These are phyloP conservation scores for Pinus taeda DNA, from an alignment of 75 land plant species.

Conservation along the genomic window DNA sequence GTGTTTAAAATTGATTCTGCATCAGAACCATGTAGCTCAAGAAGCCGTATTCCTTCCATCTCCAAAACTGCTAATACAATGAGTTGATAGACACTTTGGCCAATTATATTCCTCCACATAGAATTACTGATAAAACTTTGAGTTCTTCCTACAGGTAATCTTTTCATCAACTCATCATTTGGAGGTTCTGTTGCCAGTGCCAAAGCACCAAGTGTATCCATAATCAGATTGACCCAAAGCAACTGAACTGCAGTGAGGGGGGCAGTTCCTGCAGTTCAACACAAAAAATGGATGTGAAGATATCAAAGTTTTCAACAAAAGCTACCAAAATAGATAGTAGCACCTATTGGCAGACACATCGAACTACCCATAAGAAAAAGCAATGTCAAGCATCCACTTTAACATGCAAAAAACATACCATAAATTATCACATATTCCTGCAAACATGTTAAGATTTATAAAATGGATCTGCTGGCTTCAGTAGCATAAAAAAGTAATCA, in stretches of 20 bases:
- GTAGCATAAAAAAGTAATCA: not conserved
- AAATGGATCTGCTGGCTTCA: too few relatives aligned
- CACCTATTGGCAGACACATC: too few relatives aligned
- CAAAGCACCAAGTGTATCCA: conserved; percentile 96
- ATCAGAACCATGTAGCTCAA: conserved; percentile 51
- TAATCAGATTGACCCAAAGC: conserved; percentile 97
- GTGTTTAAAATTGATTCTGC: conserved; percentile 67
- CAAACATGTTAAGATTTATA: too few relatives aligned
- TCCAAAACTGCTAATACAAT: conserved; percentile 70
- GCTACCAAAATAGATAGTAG: too few relatives aligned
- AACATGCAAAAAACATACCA: too few relatives aligned
- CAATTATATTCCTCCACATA: conserved; percentile 97
- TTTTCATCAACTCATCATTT: conserved; percentile 86
- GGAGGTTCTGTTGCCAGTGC: conserved; percentile 98
- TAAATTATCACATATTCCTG: too few relatives aligned
- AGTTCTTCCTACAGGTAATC: conserved; percentile 76
- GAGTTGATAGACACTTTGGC: conserved; percentile 83
- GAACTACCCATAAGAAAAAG: too few relatives aligned
- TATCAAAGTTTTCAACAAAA: not conserved
- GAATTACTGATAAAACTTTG: conserved; percentile 83
- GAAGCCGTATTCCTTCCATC: conserved; percentile 49
- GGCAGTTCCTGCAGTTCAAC: conserved; percentile 57
- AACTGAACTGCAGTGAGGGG: conserved; percentile 98
- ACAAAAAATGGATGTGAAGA: not conserved
- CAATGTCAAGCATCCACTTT: too few relatives aligned